Evolutionary conservation across 2,329 filamentous ascomycete genomes (phyloP).

Genomic region (Ceratocystis lukuohia): DNA sequence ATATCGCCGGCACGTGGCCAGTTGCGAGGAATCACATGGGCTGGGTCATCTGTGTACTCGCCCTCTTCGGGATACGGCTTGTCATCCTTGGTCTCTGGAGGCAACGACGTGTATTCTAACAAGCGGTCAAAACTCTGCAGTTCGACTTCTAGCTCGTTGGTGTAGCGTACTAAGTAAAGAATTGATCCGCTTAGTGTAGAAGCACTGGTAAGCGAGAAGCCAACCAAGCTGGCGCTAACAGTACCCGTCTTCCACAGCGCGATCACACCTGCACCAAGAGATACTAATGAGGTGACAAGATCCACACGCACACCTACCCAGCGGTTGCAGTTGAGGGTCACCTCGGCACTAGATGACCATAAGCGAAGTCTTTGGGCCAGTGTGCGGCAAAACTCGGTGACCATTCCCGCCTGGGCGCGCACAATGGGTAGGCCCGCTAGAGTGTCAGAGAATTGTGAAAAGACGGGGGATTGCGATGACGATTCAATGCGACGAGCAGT

Average conservation of each 20-base stretch:
- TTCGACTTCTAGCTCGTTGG: conserved; percentile 37
- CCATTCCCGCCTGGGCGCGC: conserved; percentile 32
- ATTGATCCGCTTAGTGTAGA: conserved; percentile 33
- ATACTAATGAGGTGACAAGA: conserved; percentile 32
- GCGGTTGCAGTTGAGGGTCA: conserved; percentile 34
- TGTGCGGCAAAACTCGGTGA: conserved; percentile 30
- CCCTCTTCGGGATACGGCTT: conserved; percentile 24
- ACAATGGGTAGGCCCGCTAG: conserved; percentile 32
- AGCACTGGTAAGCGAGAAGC: conserved; percentile 37
- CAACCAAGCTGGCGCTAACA: conserved; percentile 33
- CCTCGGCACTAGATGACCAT: conserved; percentile 29
- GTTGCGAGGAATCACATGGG: conserved; percentile 23
- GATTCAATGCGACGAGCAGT: conserved; percentile 35
- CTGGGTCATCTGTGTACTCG: conserved; percentile 24
- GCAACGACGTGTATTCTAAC: conserved; percentile 28
- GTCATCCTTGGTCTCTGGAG: conserved; percentile 27
- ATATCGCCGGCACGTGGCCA: conserved; percentile 29
- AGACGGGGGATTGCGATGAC: conserved; percentile 35
- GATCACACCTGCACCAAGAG: conserved; percentile 31
- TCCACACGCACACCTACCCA: conserved; percentile 37
- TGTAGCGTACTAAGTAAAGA: conserved; percentile 30
- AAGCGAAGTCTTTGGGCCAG: conserved; percentile 31
- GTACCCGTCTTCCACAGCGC: conserved; percentile 30
- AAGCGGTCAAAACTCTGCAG: conserved; percentile 33
- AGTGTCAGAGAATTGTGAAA: conserved; percentile 34